phyloP scores from a whole-genome alignment of 2,329 filamentous ascomycete genomes.

The Verticillium longisporum region DNA sequence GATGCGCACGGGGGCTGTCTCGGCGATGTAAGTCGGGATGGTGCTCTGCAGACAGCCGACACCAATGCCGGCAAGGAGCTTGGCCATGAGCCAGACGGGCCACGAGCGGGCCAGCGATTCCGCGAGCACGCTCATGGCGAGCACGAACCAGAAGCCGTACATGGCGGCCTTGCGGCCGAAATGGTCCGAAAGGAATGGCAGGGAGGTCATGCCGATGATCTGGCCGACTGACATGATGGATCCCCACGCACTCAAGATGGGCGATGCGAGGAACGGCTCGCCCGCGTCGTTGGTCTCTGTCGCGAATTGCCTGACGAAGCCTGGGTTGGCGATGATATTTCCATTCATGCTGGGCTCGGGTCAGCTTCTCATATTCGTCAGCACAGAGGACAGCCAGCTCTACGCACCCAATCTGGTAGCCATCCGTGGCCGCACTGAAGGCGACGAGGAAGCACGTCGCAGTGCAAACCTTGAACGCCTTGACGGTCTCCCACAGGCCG shows the following conservation, averaged over 20 bases:
- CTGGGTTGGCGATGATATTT: constrained; percentile 28
- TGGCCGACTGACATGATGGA: constrained; percentile 32
- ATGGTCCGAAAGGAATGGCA: constrained; percentile 17
- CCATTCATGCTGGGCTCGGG: constrained; percentile 21
- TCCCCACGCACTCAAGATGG: constrained; percentile 28
- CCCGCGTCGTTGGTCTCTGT: constrained; percentile 17
- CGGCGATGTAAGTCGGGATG: constrained; percentile 31
- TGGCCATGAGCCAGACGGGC: constrained; percentile 31
- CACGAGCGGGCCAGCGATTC: constrained; percentile 28
- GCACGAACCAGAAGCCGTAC: constrained; percentile 21
- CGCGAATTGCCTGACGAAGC: constrained; percentile 27
- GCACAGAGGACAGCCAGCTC: background rate
- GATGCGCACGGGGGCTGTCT: constrained; percentile 31
- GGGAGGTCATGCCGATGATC: constrained; percentile 26
- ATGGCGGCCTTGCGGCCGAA: constrained; percentile 24
- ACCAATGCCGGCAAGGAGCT: constrained; percentile 27
- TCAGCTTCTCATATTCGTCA: background rate
- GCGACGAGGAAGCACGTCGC: constrained; percentile 17
- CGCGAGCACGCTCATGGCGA: constrained; percentile 25
- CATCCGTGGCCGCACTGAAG: constrained; percentile 19
- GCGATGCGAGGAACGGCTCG: constrained; percentile 22
- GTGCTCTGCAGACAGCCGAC: constrained; percentile 35
- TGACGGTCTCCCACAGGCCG: constrained; percentile 18
- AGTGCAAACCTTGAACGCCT: constrained; percentile 17
- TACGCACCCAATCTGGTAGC: constrained; percentile 19